Conservation (phyloP, 2,329 filamentous ascomycete genomes). For the Aotearoamyces nothofagi region DNA sequence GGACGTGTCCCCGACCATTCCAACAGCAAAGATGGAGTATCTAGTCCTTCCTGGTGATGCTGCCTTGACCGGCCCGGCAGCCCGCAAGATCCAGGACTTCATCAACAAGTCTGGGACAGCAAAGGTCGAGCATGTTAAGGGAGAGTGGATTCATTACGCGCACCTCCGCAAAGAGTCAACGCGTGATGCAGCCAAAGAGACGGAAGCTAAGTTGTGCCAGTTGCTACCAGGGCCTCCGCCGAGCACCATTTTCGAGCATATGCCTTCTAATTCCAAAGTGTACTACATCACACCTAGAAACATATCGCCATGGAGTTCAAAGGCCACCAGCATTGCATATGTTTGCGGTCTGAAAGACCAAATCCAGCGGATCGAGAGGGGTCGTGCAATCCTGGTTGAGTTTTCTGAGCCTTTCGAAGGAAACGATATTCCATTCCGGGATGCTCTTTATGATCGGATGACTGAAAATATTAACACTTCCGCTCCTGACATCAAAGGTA, state of each 20-base stretch:
- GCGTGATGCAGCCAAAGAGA: too few species aligned
- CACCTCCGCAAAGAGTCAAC: too few species aligned
- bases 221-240: too few species aligned
- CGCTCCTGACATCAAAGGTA: constrained; percentile 52
- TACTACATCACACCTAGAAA: constrained; percentile 64
- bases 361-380: constrained; percentile 72
- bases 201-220: too few species aligned
- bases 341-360: constrained; percentile 67
- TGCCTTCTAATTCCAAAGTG: constrained; percentile 6
- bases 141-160: not conserved
- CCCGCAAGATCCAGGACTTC: not conserved
- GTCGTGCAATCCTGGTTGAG: constrained; percentile 57
- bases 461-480: constrained; percentile 63
- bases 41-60: not conserved
- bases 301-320: constrained; percentile 94
- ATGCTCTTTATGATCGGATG: constrained; percentile 85
- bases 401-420: constrained; percentile 36
- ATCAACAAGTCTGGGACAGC: not conserved
- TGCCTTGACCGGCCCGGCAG: not conserved
- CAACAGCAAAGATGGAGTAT: too few species aligned
- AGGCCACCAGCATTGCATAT: constrained; percentile 84
- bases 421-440: constrained; percentile 38
- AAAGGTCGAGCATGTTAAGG: not conserved
- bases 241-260: too few species aligned
- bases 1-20: too few species aligned